Conservation (phyloP, 352 stramenopile species). For the Phytophthora agathidicida region DNA sequence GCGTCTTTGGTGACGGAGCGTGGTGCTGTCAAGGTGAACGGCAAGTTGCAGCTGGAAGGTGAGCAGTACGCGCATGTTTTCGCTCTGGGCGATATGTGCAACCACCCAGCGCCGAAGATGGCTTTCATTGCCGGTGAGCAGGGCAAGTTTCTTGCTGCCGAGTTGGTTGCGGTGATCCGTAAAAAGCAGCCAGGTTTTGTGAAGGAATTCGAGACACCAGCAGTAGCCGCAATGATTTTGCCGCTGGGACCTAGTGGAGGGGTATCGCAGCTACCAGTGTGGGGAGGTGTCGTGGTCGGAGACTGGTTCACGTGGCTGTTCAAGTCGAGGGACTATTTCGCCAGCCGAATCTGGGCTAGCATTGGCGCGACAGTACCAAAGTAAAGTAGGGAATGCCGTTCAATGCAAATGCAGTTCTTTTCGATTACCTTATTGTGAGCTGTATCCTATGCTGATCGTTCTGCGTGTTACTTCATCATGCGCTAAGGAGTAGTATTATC, state of each 20-base stretch:
- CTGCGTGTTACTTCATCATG: too few species aligned
- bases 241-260: conserved; percentile 47
- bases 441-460: too few species aligned
- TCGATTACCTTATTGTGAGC: too few species aligned
- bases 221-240: conserved; percentile 29
- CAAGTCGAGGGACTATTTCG: conserved; percentile 50
- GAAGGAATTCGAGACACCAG: conserved; percentile 25
- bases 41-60: conserved; percentile 46
- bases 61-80: conserved; percentile 48
- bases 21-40: conserved; percentile 50
- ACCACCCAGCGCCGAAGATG: conserved; percentile 49
- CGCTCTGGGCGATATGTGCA: conserved; percentile 51
- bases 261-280: conserved; percentile 49
- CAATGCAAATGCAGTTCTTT: too few species aligned
- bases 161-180: conserved; percentile 25
- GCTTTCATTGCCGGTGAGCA: conserved; percentile 40
- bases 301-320: conserved; percentile 43
- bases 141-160: conserved; percentile 36
- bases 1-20: conserved; percentile 33
- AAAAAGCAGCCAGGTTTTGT: conserved; percentile 21
- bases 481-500: too few species aligned
- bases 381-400: conserved; percentile 6
- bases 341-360: conserved; percentile 22
- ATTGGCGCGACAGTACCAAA: conserved; percentile 24
- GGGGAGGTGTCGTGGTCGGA: conserved; percentile 46